Conservation (phyloP, 129 eudicot genomes). For the Dittrichia graveolens region DNA sequence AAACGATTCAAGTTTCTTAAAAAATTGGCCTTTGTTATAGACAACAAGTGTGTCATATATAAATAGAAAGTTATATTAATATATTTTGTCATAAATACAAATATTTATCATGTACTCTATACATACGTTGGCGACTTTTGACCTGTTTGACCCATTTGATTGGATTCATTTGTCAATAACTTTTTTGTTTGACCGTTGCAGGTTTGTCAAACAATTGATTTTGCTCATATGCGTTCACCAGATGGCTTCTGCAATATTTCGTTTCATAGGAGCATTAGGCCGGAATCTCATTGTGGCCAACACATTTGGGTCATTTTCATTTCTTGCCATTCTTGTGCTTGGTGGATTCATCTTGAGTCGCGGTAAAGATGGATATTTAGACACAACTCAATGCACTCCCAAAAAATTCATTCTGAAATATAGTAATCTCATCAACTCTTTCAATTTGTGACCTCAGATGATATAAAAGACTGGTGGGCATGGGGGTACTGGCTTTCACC, state of each 20-base stretch:
- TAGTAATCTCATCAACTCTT: not conserved
- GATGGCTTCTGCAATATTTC: constrained; percentile 75
- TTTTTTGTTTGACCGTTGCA: constrained; percentile 22
- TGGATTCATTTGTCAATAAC: not conserved
- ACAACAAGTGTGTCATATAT: no score
- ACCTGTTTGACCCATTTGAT: no score
- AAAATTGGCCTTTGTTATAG: no score
- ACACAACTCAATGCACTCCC: not conserved
- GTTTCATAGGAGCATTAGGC: constrained; percentile 71
- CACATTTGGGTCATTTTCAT: constrained; percentile 70
- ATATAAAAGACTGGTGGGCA: constrained; percentile 70
- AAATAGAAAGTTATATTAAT: no score
- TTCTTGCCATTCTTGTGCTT: constrained; percentile 59
- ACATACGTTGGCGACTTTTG: no score
- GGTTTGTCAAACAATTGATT: constrained; percentile 63
- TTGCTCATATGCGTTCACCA: constrained; percentile 57
- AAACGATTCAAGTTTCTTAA: no score
- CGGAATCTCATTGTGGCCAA: constrained; percentile 76
- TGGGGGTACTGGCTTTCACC: constrained; percentile 98
- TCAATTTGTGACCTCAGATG: constrained; percentile 43
- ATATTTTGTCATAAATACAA: no score
- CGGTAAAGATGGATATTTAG: constrained; percentile 38
- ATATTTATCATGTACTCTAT: no score
- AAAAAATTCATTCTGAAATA: not conserved
- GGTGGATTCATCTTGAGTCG: constrained; percentile 81